Base-by-base conservation (phyloP, 2,329 filamentous ascomycete genomes). In the Trichoderma cornu-damae region DNA sequence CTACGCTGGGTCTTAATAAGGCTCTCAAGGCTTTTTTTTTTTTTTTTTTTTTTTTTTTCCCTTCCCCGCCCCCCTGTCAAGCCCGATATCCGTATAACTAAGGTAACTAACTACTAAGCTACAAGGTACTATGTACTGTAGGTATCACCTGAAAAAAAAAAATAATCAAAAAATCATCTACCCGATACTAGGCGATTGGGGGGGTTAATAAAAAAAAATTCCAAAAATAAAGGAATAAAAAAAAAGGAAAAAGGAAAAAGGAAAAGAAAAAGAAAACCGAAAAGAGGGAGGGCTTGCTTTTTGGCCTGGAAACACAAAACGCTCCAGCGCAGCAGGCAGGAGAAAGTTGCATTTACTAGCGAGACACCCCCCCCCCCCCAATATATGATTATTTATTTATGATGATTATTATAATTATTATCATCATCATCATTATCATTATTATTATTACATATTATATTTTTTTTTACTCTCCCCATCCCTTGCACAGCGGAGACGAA, bases 161-260 rank as follows among this genome's bases (percentile, higher is more conserved):
- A 26, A 12, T 12, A 6, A 26, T n/a, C 20, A 38, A n/a, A 43
- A 34, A 42, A 24, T n/a, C 42, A 24, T n/a, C 42, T 35, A 53
- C 20, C 40, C 40, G 40, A 53, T 20, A 30, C 30, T 53, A 53
- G 30, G 50, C 50, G 50, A 37, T 53, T 53, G 40, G 50, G 20
- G n/a, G n/a, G n/a, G n/a, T n/a, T n/a, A n/a, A n/a, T n/a, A n/a
- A n/a, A n/a, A n/a, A n/a, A n/a, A n/a, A n/a, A n/a, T n/a, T n/a
- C n/a, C n/a, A n/a, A 28, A 16, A 7, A 14, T 5, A 30, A 28
- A 47, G 11, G 44, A 20, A 47, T 6, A 20, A 32, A 32, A 47
- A 32, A 47, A 14, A 48, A 22, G 12, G 8, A 40, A 42, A 12
- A 42, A 7, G 38, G 11, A 42, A 22, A 20, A 20, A 42, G 16